These are phyloP conservation scores for Protomyces arabidopsidicola DNA, from an alignment of 1,139 yeast genomes.

Conservation along the genomic window DNA sequence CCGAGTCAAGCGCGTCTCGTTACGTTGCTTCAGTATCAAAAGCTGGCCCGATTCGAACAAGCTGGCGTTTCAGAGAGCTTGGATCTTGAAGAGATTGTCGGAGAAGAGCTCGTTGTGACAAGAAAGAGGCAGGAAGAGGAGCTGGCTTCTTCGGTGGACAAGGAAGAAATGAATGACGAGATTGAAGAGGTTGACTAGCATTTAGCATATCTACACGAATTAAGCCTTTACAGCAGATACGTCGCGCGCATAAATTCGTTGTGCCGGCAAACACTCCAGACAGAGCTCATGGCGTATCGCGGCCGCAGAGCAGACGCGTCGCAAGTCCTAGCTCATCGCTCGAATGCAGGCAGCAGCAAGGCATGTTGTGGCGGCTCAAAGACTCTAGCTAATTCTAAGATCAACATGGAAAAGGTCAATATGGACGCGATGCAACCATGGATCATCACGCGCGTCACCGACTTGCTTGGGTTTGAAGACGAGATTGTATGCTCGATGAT, in stretches of 20 bases:
- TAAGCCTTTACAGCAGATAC: too few species aligned
- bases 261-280: too few species aligned
- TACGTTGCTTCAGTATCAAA: not conserved
- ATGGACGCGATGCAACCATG: conserved; percentile 32
- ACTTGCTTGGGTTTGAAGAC: conserved; percentile 29
- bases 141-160: not conserved
- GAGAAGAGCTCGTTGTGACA: too few species aligned
- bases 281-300: not conserved
- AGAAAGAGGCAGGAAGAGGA: too few species aligned
- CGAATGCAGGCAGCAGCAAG: not conserved
- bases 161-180: not conserved
- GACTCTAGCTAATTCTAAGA: not conserved
- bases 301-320: not conserved
- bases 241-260: too few species aligned
- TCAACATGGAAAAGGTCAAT: conserved; percentile 31
- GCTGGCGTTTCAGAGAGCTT: not conserved
- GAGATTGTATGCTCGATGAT: conserved; percentile 32
- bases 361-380: not conserved
- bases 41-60: not conserved
- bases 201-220: not conserved
- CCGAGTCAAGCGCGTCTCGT: not conserved
- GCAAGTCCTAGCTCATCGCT: not conserved
- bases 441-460: conserved; percentile 31
- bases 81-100: not conserved
- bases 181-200: not conserved